Percentiles rank a stretch among this genome's conserved stretches.
Evolutionary conservation across 164 flowering plant species (phyloP).

Genomic region (Magnolia officinalis): DNA sequence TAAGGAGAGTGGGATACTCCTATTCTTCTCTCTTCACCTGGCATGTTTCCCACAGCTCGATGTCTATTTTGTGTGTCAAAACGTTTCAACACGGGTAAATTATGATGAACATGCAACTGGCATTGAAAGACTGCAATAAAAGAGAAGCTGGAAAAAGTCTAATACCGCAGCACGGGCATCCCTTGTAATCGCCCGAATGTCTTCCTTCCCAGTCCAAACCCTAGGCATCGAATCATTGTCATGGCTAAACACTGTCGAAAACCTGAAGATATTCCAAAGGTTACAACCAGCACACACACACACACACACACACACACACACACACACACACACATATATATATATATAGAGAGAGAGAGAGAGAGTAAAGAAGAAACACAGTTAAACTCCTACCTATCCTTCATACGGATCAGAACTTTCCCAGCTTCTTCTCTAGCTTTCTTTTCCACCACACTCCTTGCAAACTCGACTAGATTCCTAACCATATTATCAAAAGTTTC

Average conservation of each 20-base stretch:
- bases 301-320: too few species aligned
- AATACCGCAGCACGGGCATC: conserved; percentile 60
- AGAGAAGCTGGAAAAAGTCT: conserved; percentile 3
- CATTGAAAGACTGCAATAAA: not conserved
- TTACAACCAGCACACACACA: not conserved
- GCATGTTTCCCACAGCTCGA: too few species aligned
- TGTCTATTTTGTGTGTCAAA: not conserved
- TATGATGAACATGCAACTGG: not conserved
- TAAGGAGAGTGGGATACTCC: too few species aligned
- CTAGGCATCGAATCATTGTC: conserved; percentile 75
- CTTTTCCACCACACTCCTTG: conserved; percentile 49
- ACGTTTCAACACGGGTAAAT: not conserved
- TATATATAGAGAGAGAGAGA: not conserved
- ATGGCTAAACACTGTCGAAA: conserved; percentile 54
- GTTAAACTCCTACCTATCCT: conserved; percentile 49
- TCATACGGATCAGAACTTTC: conserved; percentile 66
- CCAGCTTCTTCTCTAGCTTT: conserved; percentile 85
- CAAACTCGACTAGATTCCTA: conserved; percentile 36
- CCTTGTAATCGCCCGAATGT: conserved; percentile 57
- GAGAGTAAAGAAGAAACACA: not conserved
- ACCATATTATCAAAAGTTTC: conserved; percentile 39
- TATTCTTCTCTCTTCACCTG: too few species aligned
- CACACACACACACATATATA: too few species aligned
- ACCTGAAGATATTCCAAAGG: conserved; percentile 32
- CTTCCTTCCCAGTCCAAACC: conserved; percentile 84